A percentile compares a stretch with the other conserved stretches of the same genome.
Conservation (phyloP, 106 monocot species). For the Hemerocallis citrina region DNA sequence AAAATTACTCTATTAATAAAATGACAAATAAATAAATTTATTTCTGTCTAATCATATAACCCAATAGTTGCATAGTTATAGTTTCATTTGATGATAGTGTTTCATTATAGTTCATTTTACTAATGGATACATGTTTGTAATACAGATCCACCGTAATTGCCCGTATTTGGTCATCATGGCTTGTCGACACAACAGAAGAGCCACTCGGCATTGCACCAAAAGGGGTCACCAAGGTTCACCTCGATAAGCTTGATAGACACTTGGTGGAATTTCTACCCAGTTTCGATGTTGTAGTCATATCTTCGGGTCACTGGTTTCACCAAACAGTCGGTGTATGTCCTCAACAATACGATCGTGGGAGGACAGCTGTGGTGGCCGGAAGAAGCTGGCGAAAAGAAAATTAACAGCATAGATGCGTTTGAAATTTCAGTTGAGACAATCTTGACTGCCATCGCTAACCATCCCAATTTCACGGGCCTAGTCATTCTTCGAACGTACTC, state of each 20-base stretch:
- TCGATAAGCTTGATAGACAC: constrained; percentile 50
- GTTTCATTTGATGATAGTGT: too few relatives aligned
- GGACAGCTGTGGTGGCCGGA: constrained; percentile 67
- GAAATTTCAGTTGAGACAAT: constrained; percentile 55
- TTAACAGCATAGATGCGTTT: constrained; percentile 50
- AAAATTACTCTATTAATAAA: too few relatives aligned
- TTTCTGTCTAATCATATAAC: too few relatives aligned
- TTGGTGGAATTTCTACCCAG: constrained; percentile 61
- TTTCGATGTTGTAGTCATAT: constrained; percentile 60
- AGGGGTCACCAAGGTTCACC: constrained; percentile 47
- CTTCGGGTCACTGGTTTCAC: constrained; percentile 89
- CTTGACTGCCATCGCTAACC: constrained; percentile 33
- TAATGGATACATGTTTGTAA: too few relatives aligned
- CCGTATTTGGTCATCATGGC: constrained; percentile 81
- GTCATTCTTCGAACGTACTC: constrained; percentile 61
- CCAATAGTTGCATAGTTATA: too few relatives aligned
- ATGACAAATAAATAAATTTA: too few relatives aligned
- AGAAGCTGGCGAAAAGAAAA: constrained; percentile 19
- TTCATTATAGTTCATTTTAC: too few relatives aligned
- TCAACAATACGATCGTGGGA: constrained; percentile 47
- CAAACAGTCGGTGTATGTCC: constrained; percentile 57
- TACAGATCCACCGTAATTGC: constrained; percentile 44
- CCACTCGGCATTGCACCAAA: constrained; percentile 25
- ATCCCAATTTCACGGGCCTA: constrained; percentile 67
- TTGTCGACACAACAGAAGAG: constrained; percentile 32